Percentiles rank a stretch among this genome's conserved stretches.
These are phyloP conservation scores for Claviceps paspali DNA, from an alignment of 2,329 filamentous ascomycete genomes.

Conservation along the genomic window DNA sequence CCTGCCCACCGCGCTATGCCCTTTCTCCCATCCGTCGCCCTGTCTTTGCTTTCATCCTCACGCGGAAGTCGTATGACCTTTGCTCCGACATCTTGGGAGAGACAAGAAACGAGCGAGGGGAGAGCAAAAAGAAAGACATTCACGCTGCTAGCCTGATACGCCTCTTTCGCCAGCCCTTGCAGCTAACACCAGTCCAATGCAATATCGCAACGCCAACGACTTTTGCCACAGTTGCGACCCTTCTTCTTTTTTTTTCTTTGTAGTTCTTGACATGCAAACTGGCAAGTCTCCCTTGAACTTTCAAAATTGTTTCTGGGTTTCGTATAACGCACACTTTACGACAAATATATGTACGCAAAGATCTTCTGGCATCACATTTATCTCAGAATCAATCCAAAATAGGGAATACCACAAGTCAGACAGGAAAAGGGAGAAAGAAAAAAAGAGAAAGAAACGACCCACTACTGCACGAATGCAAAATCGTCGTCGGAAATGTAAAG, in stretches of 20 bases:
- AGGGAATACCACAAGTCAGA: conserved; percentile 14
- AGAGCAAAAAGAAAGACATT: conserved; percentile 2
- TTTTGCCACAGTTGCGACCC: conserved; percentile 4
- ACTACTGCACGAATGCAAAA: conserved; percentile 10
- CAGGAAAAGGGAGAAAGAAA: background rate
- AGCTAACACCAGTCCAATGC: conserved; percentile 8
- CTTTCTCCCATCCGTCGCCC: conserved; percentile 12
- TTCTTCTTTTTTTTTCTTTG: conserved; percentile 1
- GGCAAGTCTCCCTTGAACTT: conserved; percentile 1
- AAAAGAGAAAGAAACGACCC: conserved; percentile 8
- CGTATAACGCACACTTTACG: conserved; percentile 1
- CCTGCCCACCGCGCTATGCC: conserved; percentile 9
- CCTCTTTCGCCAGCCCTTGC: conserved; percentile 8
- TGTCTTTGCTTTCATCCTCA: conserved; percentile 2
- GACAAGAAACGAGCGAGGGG: conserved; percentile 6
- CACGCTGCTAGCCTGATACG: conserved; percentile 9
- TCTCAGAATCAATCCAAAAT: conserved; percentile 12
- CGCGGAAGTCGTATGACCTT: conserved; percentile 13
- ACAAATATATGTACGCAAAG: background rate
- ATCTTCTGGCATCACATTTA: conserved; percentile 6
- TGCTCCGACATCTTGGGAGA: conserved; percentile 1
- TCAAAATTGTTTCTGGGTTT: conserved; percentile 1
- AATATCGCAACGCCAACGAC: conserved; percentile 4
- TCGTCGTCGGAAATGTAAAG: conserved; percentile 1
- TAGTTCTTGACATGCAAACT: conserved; percentile 3